phyloP scores from a whole-genome alignment of 352 stramenopile genomes.

The Phytopythium litorale region DNA sequence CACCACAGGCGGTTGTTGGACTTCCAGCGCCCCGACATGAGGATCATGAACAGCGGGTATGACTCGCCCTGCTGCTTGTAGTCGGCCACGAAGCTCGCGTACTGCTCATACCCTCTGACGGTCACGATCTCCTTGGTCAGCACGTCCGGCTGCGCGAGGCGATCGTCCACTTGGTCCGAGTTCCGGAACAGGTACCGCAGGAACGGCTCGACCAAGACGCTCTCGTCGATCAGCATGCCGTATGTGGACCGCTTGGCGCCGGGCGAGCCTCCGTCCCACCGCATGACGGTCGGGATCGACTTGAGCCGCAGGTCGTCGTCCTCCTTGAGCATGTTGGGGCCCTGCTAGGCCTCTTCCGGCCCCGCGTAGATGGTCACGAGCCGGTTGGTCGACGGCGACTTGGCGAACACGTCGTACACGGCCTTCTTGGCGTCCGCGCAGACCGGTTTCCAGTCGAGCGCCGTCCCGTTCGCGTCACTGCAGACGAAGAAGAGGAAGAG shows the following conservation, averaged over 20 bases:
- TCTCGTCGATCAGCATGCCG: constrained; percentile 45
- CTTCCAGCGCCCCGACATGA: constrained; percentile 53
- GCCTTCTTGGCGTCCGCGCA: constrained; percentile 39
- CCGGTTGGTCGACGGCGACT: constrained; percentile 44
- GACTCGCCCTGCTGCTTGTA: constrained; percentile 17
- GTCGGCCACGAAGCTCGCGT: constrained; percentile 26
- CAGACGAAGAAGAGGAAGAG: constrained; percentile 75
- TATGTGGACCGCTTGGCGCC: constrained; percentile 43
- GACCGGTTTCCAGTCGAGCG: constrained; percentile 47
- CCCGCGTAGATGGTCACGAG: constrained; percentile 58
- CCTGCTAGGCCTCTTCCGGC: constrained; percentile 47
- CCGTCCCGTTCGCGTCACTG: constrained; percentile 36
- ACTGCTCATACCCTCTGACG: constrained; percentile 36
- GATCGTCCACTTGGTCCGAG: constrained; percentile 33
- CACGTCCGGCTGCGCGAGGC: constrained; percentile 30
- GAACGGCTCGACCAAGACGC: constrained; percentile 46
- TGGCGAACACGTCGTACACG: constrained; percentile 52
- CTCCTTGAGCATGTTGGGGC: constrained; percentile 47
- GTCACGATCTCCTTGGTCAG: constrained; percentile 55
- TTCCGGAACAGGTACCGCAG: constrained; percentile 70
- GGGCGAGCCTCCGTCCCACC: constrained; percentile 37
- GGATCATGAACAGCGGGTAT: constrained; percentile 71
- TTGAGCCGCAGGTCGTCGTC: constrained; percentile 63
- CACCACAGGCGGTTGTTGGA: constrained; percentile 77
- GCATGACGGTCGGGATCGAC: constrained; percentile 53